phyloP scores from a whole-genome alignment of 164 flowering plant genomes.

The Vitis cinerea region DNA sequence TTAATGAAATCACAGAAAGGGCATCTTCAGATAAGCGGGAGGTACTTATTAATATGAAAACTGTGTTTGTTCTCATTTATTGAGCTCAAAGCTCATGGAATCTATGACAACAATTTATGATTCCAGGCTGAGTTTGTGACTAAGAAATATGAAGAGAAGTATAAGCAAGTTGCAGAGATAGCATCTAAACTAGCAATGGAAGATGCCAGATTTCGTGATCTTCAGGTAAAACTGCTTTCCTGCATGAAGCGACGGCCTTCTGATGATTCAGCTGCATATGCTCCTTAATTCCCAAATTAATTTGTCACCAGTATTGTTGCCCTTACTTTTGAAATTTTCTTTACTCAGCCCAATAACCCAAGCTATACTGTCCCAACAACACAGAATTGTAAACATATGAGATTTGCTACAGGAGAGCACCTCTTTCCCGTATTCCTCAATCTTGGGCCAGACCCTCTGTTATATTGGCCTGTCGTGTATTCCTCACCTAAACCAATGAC shows the following conservation, averaged over 20 bases:
- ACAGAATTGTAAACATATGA: too few species aligned
- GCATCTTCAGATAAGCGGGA: conserved; percentile 81
- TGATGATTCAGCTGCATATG: background rate
- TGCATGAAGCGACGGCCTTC: background rate
- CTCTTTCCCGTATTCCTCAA: too few species aligned
- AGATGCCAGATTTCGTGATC: conserved; percentile 88
- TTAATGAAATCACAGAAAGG: conserved; percentile 90
- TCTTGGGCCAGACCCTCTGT: too few species aligned
- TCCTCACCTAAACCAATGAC: too few species aligned
- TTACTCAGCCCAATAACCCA: background rate
- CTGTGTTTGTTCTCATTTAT: background rate
- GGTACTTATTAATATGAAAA: conserved; percentile 39
- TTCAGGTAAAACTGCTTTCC: conserved; percentile 51
- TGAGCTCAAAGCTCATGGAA: background rate
- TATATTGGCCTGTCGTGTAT: too few species aligned
- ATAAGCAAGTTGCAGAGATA: conserved; percentile 85
- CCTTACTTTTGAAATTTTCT: background rate
- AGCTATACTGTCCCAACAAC: too few species aligned
- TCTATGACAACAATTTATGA: conserved; percentile 5
- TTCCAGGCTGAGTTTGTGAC: conserved; percentile 69
- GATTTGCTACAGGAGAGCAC: too few species aligned
- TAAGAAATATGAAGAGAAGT: conserved; percentile 96
- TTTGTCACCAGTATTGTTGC: background rate
- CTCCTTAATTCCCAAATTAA: background rate
- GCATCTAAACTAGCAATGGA: conserved; percentile 86